Evolutionary conservation across 192 early-diverging fungal genomes (phyloP), one percentile per base, ranked within the genome.

Genomic region (Gaertneriomyces sp.): DNA sequence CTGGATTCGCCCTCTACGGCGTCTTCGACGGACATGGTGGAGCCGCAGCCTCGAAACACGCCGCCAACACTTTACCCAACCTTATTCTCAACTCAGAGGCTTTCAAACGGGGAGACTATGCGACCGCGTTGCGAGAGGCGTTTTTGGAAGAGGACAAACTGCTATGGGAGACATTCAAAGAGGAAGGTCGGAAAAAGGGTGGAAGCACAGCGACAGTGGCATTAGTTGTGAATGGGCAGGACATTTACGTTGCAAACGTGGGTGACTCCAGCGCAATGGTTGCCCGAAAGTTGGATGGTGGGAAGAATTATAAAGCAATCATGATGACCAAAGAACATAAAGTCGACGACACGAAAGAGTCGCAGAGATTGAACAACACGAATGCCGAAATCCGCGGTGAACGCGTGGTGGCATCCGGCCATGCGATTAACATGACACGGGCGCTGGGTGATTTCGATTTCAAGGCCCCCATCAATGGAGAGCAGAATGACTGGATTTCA

Each of bases 21-120:
- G 69, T 70, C 7, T 70, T 70, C 44, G 69, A 70, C 51, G 69
- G 69, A 7, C 69, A 70, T 60, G 69, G 69, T 39, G 59, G 60
- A 42, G 60, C 53, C 43, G 69, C 42, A 4, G 59, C 59, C 14
- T 70, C 69, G n/a, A n/a, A 42, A 9, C 69, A 70, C 45, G 69
- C 69, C 8, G 61, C 69, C 4, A 12, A 45, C n/a, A 57, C 46
- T 55, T 33, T 70, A 11, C 61, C 69, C 41, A 63, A 63, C 20
- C 44, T 70, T 42, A 19, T 70, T 45, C 53, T 63, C 54, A 58
- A 56, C 42, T 55, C 38, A 17, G 61, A 63, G 14, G 38, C 60
- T 12, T 70, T 63, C 61, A 70, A 70, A 42, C 9, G 57, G 20
- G 69, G 69, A 4, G 40, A 40, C 44, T 63, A 63, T 45, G 61